Conservation (phyloP, 129 eudicot genomes). For the Calendula officinalis region DNA sequence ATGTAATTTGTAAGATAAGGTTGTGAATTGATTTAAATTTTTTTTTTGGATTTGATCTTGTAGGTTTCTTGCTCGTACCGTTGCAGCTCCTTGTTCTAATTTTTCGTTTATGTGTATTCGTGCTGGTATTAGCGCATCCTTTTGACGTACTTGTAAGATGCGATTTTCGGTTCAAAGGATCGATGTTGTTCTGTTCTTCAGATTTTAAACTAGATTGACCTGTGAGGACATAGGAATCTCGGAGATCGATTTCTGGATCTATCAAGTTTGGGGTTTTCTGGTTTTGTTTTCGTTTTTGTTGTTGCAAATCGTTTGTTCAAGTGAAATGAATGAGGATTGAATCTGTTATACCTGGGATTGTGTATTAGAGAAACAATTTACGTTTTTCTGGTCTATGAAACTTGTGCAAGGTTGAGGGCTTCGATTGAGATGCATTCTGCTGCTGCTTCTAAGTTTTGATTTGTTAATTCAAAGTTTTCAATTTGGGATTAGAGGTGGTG, state of each 20-base stretch:
- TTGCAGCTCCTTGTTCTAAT: slow-evolving; percentile 7
- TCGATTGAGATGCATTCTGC: slow-evolving; percentile 26
- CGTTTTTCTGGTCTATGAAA: slow-evolving; percentile 18
- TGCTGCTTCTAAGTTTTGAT: slow-evolving; percentile 37
- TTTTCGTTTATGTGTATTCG: neutral
- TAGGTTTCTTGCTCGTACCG: slow-evolving; percentile 27
- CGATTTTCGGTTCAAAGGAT: slow-evolving; percentile 15
- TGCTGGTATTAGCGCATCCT: slow-evolving; percentile 1
- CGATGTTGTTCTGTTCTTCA: slow-evolving; percentile 5
- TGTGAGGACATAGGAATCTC: slow-evolving; percentile 2
- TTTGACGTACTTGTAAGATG: slow-evolving; percentile 6
- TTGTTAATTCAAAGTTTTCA: neutral
- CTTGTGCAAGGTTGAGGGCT: slow-evolving; percentile 16
- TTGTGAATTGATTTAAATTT: neutral
- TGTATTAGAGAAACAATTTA: slow-evolving; percentile 1
- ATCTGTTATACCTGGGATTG: neutral
- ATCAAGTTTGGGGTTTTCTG: neutral
- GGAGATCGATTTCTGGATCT: slow-evolving; percentile 21
- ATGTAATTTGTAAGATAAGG: slow-evolving; percentile 20
- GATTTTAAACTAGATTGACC: slow-evolving; percentile 23
- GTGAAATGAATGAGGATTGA: slow-evolving; percentile 10
- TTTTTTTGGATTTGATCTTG: slow-evolving; percentile 6
- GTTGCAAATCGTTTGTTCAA: slow-evolving; percentile 4
- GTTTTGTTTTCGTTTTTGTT: neutral
- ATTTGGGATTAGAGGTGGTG: slow-evolving; percentile 16